Evolutionary conservation across 2,329 filamentous ascomycete species (phyloP), one percentile per base, ranked within the genome.

Genomic region (Tolypocladium album): DNA sequence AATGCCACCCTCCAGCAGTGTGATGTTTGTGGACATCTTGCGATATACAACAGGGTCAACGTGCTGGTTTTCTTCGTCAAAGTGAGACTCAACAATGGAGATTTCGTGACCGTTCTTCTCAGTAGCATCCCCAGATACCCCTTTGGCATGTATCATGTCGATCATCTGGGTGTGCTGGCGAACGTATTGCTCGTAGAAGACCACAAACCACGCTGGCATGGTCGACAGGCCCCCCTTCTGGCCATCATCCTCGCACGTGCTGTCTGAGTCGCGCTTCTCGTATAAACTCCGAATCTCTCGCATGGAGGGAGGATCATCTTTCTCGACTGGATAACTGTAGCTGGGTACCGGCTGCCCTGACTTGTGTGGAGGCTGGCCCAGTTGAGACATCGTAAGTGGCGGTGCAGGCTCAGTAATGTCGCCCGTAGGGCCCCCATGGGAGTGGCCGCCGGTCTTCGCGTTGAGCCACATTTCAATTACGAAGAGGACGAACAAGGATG

Each of bases 1-100:
- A 64, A 92, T 92, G 62, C 88, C 88, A 60, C 88, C 86, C 71
- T 92, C 88, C 6, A 92, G 80, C 3, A 92, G 79, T 5, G 88
- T 82, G 64, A 89, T 90, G 72, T 92, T 88, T 66, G 90, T 78
- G 3, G 88, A 81, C 70, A 86, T 82, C 66, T 84, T 88, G 67
- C 83, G 81, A 71, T 82, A 79, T 8, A 79, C 73, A 11, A 70
- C 61, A 6, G 77, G 75, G 63, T 80, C 76, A 17, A 81, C 75
- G 0, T 68, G 63, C 61, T 77, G 71, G 59, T 81, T 77, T 47
- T 75, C 74, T 56, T 81, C 79, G 47, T 70, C 58, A 4, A 61
- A 24, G 31, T 60, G 52, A 40, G 45, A 61, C 11, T 73, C 70
- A 31, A 59, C 64, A 3, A 72, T 66, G 0, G 65, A 56, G 1